Conservation (phyloP, 2,329 filamentous ascomycete species). For the Keithomyces neogunnii region DNA sequence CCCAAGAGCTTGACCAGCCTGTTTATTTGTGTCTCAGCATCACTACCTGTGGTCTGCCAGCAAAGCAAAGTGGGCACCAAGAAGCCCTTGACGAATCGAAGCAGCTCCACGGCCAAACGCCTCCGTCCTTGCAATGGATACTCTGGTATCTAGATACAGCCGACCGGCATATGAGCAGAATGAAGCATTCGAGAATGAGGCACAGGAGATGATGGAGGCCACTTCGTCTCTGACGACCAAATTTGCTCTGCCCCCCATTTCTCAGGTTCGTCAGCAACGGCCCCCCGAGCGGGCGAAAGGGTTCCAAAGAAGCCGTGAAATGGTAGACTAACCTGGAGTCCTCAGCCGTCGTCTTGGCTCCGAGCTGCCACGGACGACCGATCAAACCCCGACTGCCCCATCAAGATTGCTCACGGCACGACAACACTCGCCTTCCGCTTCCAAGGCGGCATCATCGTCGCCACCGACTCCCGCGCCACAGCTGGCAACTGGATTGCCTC, state of each 20-base stretch:
- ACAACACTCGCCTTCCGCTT: slow-evolving; percentile 97
- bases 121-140: slow-evolving; percentile 60
- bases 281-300: too few relatives aligned
- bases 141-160: slow-evolving; percentile 87
- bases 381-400: slow-evolving; percentile 91
- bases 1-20: not conserved
- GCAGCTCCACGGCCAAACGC: not conserved
- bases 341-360: slow-evolving; percentile 83
- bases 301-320: not conserved
- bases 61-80: not conserved
- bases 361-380: slow-evolving; percentile 96
- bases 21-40: not conserved
- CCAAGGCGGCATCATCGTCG: slow-evolving; percentile 96
- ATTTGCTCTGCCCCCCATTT: slow-evolving; percentile 90
- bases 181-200: slow-evolving; percentile 62
- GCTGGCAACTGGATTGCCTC: slow-evolving; percentile 99
- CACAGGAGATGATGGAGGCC: slow-evolving; percentile 65
- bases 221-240: slow-evolving; percentile 76
- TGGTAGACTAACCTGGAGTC: not conserved
- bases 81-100: not conserved
- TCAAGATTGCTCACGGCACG: slow-evolving; percentile 98
- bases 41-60: not conserved
- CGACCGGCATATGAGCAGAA: slow-evolving; percentile 63
- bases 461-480: slow-evolving; percentile 93
- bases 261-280: slow-evolving; percentile 50